Evolutionary conservation across 148 eudicot genomes (phyloP), one percentile per base, ranked within the genome.

Genomic region (Euryodendron excelsum): DNA sequence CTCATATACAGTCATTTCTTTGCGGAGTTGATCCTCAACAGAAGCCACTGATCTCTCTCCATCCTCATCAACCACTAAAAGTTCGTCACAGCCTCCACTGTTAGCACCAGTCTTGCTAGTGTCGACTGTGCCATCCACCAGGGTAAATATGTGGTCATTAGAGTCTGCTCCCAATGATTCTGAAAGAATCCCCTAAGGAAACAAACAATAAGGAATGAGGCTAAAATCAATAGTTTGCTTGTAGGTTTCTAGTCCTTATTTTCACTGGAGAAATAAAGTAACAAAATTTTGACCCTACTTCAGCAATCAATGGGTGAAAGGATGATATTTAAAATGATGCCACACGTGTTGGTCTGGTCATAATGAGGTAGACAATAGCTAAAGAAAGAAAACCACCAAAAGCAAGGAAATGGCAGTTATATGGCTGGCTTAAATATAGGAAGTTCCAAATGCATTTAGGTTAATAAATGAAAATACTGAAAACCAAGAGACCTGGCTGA

Each of bases 1-100:
- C 99, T 96, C 99, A 76, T 91, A 96, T 56, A 96, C 88, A 13
- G 98, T 87, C 99, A 96, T 96, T 82, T 96, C 99, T 87, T 93
- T 90, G 72, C 73, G 90, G 20, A 96, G 80, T 81, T 96, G 99
- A 89, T 96, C 97, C 84, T 96, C 99, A 53, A 89, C 89, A 77
- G 93, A 86, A n/a, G 97, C 98, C 75, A 90, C 93, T 83, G 97
- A 89, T 79, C 87, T 84, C 44, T 89, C 94, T 73, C 86, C 93
- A 75, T 93, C 99, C 69, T 93, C 99, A 78, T 96, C 97, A 55
- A 90, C 98, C 67, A 82, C 88, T 76, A 91, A 82, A 67, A 89
- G 90, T 80, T 91, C 99, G 71, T 96, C 98, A 77, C 80, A 84
- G 72, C 82, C 79, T 47, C 88, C 89, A 78, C 83, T 85, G 76